Conservation (phyloP, 1,139 yeast genomes). For the Protomyces arabidopsidicola region DNA sequence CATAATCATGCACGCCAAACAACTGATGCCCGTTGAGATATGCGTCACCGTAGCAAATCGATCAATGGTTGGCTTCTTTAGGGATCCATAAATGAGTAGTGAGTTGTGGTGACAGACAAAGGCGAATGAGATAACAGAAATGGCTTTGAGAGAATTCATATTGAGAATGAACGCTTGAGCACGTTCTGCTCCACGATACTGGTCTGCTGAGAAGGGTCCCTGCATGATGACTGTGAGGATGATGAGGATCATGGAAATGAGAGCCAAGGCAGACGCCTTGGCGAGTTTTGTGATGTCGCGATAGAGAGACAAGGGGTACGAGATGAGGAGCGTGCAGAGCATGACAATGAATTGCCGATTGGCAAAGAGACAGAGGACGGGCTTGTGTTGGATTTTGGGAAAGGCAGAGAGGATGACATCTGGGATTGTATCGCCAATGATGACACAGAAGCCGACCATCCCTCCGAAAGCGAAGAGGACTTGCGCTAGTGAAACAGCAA, state of each 20-base stretch:
- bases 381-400: conserved; percentile 47
- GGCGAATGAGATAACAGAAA: conserved; percentile 87
- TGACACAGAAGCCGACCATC: conserved; percentile 86
- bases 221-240: conserved; percentile 66
- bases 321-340: conserved; percentile 63
- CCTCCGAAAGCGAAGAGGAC: conserved; percentile 93
- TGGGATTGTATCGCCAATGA: conserved; percentile 92
- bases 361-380: conserved; percentile 51
- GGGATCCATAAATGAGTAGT: conserved; percentile 77
- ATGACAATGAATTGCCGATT: conserved; percentile 64
- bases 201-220: conserved; percentile 59
- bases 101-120: conserved; percentile 94
- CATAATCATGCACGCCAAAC: conserved; percentile 71
- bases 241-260: conserved; percentile 75
- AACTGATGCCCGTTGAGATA: conserved; percentile 73
- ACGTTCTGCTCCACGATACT: conserved; percentile 49
- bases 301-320: conserved; percentile 77
- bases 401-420: conserved; percentile 72
- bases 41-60: conserved; percentile 76
- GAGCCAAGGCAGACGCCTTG: conserved; percentile 80
- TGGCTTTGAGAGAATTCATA: conserved; percentile 72
- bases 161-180: conserved; percentile 54
- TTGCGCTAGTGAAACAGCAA: conserved; percentile 66
- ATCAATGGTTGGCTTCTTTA: conserved; percentile 67
- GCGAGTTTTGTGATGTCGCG: conserved; percentile 81